Percentiles rank a stretch among this genome's conserved stretches.
Conservation (phyloP, 129 eudicot species). For the Lactuca saligna region DNA sequence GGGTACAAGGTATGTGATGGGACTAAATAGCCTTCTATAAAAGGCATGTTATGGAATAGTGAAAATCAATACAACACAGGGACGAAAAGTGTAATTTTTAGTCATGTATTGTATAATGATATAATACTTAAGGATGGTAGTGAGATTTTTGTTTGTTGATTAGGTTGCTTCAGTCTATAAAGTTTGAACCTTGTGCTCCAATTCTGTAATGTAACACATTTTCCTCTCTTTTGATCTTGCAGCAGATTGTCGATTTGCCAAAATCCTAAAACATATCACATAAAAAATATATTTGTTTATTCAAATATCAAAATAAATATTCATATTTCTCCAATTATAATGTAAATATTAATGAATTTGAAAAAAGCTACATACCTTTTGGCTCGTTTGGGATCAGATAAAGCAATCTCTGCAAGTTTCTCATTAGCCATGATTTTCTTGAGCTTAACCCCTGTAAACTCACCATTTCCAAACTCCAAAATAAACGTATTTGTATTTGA, state of each 20-base stretch:
- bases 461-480: constrained; percentile 93
- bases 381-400: constrained; percentile 90
- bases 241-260: constrained; percentile 98
- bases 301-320: background rate
- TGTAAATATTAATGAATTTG: background rate
- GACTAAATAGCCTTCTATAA: too few relatives aligned
- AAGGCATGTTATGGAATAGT: too few relatives aligned
- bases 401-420: constrained; percentile 93
- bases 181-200: constrained; percentile 98
- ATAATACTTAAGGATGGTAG: too few relatives aligned
- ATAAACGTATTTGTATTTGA: constrained; percentile 49
- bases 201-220: constrained; percentile 89
- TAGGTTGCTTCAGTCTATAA: constrained; percentile 93
- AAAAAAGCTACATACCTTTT: constrained; percentile 47
- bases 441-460: constrained; percentile 83
- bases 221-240: constrained; percentile 95
- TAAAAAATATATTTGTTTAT: background rate
- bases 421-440: constrained; percentile 99
- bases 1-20: too few relatives aligned
- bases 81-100: background rate
- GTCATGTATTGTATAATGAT: too few relatives aligned
- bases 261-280: constrained; percentile 49
- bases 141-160: background rate
- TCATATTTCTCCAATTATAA: too few relatives aligned
- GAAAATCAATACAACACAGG: too few relatives aligned